These are phyloP conservation scores for Petrea volubilis DNA, from an alignment of 257 asterid species.

Conservation along the genomic window DNA sequence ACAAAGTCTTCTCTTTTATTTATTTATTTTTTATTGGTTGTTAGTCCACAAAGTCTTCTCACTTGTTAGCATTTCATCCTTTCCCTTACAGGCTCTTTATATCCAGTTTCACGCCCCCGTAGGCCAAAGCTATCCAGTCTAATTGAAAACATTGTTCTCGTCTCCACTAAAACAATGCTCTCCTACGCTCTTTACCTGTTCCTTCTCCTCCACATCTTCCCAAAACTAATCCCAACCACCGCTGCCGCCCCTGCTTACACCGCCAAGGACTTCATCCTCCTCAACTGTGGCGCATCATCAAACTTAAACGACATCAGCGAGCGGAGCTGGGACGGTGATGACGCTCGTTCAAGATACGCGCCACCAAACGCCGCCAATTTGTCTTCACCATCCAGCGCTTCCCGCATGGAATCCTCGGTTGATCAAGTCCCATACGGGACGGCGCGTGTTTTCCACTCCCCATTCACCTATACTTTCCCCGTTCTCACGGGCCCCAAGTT, in stretches of 20 bases:
- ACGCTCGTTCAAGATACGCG: conserved; percentile 16
- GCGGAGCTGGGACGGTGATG: conserved; percentile 52
- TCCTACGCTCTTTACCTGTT: conserved; percentile 2
- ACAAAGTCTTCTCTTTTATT: too few relatives aligned
- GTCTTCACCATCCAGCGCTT: conserved; percentile 27
- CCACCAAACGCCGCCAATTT: conserved; percentile 29
- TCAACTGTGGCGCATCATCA: conserved; percentile 47
- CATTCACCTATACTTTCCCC: conserved; percentile 47
- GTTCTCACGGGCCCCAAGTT: conserved; percentile 44
- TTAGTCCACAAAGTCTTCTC: conserved; percentile 3
- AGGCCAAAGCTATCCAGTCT: background rate
- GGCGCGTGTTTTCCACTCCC: conserved; percentile 42
- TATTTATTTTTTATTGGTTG: too few relatives aligned
- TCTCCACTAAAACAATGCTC: conserved; percentile 20
- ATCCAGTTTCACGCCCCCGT: too few relatives aligned
- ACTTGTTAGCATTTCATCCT: background rate
- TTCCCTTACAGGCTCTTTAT: too few relatives aligned
- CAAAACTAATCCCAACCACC: background rate
- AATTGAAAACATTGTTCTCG: background rate
- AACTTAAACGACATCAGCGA: background rate
- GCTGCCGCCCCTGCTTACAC: conserved; percentile 20
- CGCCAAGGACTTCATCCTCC: conserved; percentile 46
- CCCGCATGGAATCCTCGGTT: conserved; percentile 13
- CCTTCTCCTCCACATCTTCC: conserved; percentile 16
- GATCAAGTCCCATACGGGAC: conserved; percentile 34